Percentiles rank a stretch among this genome's conserved stretches.
Conservation (phyloP, 768 basidiomycete species). For the Baorangia bicolor region DNA sequence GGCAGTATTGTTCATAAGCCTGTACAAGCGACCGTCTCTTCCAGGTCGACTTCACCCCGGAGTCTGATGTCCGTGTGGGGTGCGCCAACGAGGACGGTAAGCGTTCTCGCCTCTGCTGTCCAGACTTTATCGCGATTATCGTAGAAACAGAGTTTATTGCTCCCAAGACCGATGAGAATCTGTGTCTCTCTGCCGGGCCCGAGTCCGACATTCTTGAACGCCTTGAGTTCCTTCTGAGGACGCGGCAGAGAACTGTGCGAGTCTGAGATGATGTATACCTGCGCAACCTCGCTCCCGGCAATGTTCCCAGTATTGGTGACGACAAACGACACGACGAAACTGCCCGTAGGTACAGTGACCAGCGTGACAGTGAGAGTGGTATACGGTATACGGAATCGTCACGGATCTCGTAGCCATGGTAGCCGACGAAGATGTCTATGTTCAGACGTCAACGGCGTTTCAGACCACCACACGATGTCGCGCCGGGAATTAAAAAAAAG, state of each 20-base stretch:
- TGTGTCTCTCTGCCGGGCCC: background rate
- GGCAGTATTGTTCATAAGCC: background rate
- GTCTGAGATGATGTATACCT: background rate
- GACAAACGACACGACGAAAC: background rate
- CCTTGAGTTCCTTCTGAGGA: background rate
- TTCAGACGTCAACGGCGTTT: background rate
- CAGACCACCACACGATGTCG: background rate
- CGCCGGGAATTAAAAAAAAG: background rate
- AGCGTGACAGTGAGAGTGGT: no score
- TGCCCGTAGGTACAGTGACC: background rate
- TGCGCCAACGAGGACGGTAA: background rate
- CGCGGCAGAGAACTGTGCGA: background rate
- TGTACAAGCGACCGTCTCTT: background rate
- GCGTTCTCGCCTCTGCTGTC: background rate
- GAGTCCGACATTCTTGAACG: background rate
- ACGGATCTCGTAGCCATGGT: background rate
- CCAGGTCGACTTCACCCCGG: background rate
- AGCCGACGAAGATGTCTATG: background rate
- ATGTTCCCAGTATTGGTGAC: background rate
- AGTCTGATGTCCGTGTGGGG: background rate
- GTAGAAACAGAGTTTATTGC: background rate
- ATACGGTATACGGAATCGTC: background rate
- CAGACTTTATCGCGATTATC: background rate
- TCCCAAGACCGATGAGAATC: background rate
- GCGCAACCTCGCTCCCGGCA: background rate